Evolutionary conservation across 371 early-diverging fungal species (phyloP).

Genomic region (Batkoa obscura): DNA sequence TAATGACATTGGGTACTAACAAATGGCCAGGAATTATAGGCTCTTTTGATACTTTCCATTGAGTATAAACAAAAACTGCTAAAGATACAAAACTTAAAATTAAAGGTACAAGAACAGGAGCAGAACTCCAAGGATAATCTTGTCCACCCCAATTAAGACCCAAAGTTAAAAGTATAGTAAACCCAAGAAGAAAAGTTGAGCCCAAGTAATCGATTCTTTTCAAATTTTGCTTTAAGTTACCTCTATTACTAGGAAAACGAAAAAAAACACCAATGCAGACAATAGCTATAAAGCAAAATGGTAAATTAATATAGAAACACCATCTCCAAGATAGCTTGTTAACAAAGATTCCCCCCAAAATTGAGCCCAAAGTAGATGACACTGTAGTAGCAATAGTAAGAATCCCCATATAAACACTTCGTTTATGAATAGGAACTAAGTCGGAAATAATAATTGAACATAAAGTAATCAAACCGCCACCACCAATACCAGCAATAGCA

Average conservation of each 20-base stretch:
- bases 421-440: background rate
- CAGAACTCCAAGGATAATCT: slow-evolving; percentile 24
- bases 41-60: slow-evolving; percentile 26
- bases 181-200: slow-evolving; percentile 9
- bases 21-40: slow-evolving; percentile 33
- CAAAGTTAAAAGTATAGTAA: slow-evolving; percentile 13
- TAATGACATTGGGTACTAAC: slow-evolving; percentile 22
- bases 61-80: slow-evolving; percentile 26
- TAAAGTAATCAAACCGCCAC: slow-evolving; percentile 29
- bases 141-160: slow-evolving; percentile 38
- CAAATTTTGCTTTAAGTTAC: slow-evolving; percentile 14
- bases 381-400: slow-evolving; percentile 15
- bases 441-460: slow-evolving; percentile 25
- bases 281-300: slow-evolving; percentile 12
- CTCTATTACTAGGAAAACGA: slow-evolving; percentile 11
- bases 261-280: slow-evolving; percentile 13
- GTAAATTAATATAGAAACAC: slow-evolving; percentile 25
- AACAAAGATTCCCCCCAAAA: slow-evolving; percentile 24
- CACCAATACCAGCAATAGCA: slow-evolving; percentile 43
- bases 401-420: background rate
- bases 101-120: slow-evolving; percentile 27
- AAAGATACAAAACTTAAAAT: slow-evolving; percentile 22
- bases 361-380: slow-evolving; percentile 20
- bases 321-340: slow-evolving; percentile 24
- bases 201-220: slow-evolving; percentile 15